These are phyloP conservation scores for Hamamelis virginiana DNA, from an alignment of 164 flowering plant species.

Conservation along the genomic window DNA sequence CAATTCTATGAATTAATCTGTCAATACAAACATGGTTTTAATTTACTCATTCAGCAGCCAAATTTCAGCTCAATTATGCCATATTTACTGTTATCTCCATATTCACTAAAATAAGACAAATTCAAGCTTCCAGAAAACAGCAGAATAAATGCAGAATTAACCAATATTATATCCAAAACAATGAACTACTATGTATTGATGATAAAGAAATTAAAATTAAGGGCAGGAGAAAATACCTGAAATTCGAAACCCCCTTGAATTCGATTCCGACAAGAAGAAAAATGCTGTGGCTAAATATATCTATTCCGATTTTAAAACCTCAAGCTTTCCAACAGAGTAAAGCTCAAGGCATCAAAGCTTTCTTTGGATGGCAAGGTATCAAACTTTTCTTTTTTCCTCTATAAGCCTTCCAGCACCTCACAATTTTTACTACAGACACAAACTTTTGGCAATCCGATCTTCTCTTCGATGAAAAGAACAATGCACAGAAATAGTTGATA, in stretches of 20 bases:
- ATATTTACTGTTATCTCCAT: not conserved
- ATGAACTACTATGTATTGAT: not conserved
- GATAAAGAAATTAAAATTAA: constrained; percentile 7
- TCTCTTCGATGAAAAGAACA: constrained; percentile 11
- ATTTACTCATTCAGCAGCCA: not conserved
- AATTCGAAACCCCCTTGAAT: constrained; percentile 1
- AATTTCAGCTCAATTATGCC: not conserved
- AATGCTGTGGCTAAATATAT: constrained; percentile 1
- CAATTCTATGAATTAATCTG: not conserved
- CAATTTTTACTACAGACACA: constrained; percentile 2
- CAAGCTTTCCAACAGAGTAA: constrained; percentile 20
- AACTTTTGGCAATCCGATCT: not conserved
- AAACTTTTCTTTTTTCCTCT: constrained; percentile 18
- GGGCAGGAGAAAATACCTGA: constrained; percentile 19
- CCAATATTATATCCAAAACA: not conserved
- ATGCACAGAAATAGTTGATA: too few relatives aligned
- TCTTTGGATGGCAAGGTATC: constrained; percentile 31
- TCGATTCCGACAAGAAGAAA: constrained; percentile 7
- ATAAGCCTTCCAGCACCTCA: constrained; percentile 9
- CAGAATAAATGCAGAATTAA: too few relatives aligned
- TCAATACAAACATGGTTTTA: not conserved
- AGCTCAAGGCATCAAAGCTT: constrained; percentile 23
- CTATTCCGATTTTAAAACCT: constrained; percentile 12
- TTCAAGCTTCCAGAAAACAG: too few relatives aligned
- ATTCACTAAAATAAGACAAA: too few relatives aligned